Conservation (phyloP, 768 basidiomycete species). For the Asterophora lycoperdoides region DNA sequence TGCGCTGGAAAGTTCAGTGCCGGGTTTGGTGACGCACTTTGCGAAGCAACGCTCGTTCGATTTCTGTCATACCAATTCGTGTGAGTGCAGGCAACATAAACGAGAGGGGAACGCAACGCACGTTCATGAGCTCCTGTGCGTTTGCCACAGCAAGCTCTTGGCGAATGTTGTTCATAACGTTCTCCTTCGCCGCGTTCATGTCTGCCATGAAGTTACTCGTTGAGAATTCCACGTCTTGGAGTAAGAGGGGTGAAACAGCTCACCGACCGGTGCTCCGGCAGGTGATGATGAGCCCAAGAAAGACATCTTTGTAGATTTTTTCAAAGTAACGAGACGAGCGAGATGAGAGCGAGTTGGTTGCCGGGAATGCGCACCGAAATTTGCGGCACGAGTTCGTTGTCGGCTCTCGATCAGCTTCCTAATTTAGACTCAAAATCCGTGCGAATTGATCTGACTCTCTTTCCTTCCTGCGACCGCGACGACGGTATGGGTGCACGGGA, state of each 20-base stretch:
- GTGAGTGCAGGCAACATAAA: background rate
- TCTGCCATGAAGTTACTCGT: constrained; percentile 25
- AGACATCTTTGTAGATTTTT: background rate
- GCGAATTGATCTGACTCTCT: too few species aligned
- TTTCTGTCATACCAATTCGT: constrained; percentile 46
- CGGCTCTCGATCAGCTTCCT: constrained; percentile 13
- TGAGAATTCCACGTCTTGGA: background rate
- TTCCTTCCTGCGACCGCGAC: background rate
- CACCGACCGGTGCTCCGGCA: constrained; percentile 23
- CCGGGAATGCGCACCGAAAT: constrained; percentile 7
- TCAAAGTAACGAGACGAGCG: background rate
- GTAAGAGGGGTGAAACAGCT: background rate
- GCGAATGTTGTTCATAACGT: constrained; percentile 59
- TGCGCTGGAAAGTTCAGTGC: constrained; percentile 58
- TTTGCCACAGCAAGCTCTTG: constrained; percentile 69
- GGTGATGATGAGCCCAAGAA: constrained; percentile 26
- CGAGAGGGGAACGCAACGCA: constrained; percentile 26
- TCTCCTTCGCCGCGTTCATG: constrained; percentile 44
- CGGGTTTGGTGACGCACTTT: constrained; percentile 77
- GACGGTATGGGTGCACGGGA: constrained; percentile 63
- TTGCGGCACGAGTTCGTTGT: constrained; percentile 6
- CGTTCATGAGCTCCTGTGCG: constrained; percentile 80
- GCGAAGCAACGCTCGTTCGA: constrained; percentile 72
- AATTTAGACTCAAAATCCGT: background rate
- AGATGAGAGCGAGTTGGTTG: background rate